Percentiles rank a stretch among this genome's conserved stretches.
Evolutionary conservation across 2,329 filamentous ascomycete species (phyloP).

Genomic region (Ophiostoma sp.): DNA sequence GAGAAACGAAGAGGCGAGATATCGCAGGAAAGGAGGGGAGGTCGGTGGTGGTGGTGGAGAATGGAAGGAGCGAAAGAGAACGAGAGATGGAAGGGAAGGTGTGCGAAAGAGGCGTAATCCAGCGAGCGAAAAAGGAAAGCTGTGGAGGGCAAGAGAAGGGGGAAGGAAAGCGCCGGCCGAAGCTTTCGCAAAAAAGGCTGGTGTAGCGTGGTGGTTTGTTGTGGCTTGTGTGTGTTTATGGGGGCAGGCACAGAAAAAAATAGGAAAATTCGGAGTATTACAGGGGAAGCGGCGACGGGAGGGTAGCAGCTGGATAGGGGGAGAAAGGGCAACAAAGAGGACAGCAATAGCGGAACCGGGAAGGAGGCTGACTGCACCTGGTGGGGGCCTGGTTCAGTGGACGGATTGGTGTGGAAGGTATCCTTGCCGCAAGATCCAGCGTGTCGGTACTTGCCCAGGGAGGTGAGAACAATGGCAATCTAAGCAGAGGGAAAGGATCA

Average conservation of each 20-base stretch:
- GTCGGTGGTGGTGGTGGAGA: constrained; percentile 14
- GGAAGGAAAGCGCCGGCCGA: constrained; percentile 6
- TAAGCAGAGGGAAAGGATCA: neutral
- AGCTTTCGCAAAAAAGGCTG: constrained; percentile 14
- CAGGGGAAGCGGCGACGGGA: neutral
- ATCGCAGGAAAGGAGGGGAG: constrained; percentile 17
- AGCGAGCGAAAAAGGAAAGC: constrained; percentile 17
- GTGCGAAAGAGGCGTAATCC: constrained; percentile 14
- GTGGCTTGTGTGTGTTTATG: constrained; percentile 2
- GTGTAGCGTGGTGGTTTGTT: neutral
- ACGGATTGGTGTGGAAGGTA: neutral
- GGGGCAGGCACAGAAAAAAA: constrained; percentile 7
- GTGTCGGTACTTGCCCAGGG: neutral
- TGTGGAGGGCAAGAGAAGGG: constrained; percentile 23
- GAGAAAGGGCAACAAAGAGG: neutral
- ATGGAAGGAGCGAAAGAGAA: constrained; percentile 6
- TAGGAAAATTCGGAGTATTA: neutral
- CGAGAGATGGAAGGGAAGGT: constrained; percentile 9
- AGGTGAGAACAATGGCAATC: neutral
- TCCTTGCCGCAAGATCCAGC: neutral
- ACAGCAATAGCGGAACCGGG: neutral
- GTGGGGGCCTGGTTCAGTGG: neutral
- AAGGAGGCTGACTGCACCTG: constrained; percentile 14
- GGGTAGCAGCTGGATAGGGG: neutral
- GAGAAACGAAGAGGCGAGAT: constrained; percentile 12